Conservation (phyloP, 169 alveolate genomes). For the Cryptosporidium sp. region DNA sequence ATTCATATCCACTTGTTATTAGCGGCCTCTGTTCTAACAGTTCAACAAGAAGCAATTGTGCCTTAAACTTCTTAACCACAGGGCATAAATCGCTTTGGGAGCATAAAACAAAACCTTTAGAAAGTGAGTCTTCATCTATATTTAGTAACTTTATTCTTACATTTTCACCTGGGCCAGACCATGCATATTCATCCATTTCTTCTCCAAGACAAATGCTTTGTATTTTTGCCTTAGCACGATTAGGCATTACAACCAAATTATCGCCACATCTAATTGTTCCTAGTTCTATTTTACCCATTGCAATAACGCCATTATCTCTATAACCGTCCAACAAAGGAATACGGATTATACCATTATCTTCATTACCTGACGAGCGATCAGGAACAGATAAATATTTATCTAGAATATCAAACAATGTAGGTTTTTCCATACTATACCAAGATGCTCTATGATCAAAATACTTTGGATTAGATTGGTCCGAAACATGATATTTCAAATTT, state of each 20-base stretch:
- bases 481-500: constrained; percentile 90
- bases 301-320: constrained; percentile 91
- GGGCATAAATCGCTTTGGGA: constrained; percentile 91
- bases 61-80: constrained; percentile 90
- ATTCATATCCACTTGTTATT: constrained; percentile 94
- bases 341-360: constrained; percentile 87
- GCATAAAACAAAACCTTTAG: constrained; percentile 96
- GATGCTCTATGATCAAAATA: constrained; percentile 78
- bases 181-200: constrained; percentile 90
- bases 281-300: constrained; percentile 92
- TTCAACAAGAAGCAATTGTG: constrained; percentile 91
- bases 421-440: constrained; percentile 84
- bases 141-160: constrained; percentile 88
- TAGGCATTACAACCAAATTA: constrained; percentile 90
- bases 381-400: constrained; percentile 77
- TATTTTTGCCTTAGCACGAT: constrained; percentile 87
- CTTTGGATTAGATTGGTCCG: constrained; percentile 77
- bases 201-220: constrained; percentile 82
- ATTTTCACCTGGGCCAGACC: constrained; percentile 93
- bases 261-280: constrained; percentile 85
- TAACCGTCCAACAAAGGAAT: constrained; percentile 92
- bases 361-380: constrained; percentile 70
- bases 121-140: constrained; percentile 92
- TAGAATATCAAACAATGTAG: constrained; percentile 88
- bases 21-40: constrained; percentile 93